These are phyloP conservation scores for Croton setiger DNA, from an alignment of 441 rosid genomes.

Conservation along the genomic window DNA sequence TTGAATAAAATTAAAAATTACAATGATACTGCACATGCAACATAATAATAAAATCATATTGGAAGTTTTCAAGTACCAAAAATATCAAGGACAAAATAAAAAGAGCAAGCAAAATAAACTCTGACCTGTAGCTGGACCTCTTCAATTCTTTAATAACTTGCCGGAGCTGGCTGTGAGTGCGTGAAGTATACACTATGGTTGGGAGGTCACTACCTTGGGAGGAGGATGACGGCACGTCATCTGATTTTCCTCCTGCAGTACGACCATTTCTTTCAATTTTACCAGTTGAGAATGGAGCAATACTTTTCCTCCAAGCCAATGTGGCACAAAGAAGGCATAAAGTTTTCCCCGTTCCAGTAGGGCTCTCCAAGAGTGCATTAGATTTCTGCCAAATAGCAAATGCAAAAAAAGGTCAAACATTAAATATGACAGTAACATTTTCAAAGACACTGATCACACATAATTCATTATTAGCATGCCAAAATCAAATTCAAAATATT, in stretches of 20 bases:
- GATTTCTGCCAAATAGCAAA: conserved; percentile 50
- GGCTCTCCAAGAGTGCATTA: conserved; percentile 96
- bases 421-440: not conserved
- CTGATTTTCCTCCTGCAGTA: conserved; percentile 31
- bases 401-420: not conserved
- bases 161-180: conserved; percentile 95
- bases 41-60: not conserved
- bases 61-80: not conserved
- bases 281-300: conserved; percentile 69
- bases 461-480: not conserved
- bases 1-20: conserved; percentile 17
- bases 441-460: not conserved
- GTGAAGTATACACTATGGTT: conserved; percentile 77
- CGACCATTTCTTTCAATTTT: conserved; percentile 35
- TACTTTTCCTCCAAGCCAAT: conserved; percentile 93
- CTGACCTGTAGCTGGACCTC: conserved; percentile 86
- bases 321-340: conserved; percentile 95
- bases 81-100: conserved; percentile 4
- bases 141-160: conserved; percentile 89
- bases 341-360: conserved; percentile 98
- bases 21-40: not conserved
- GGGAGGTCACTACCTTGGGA: conserved; percentile 46
- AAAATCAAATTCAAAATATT: not conserved
- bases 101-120: not conserved
- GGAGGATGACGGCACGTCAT: conserved; percentile 32